Conservation (phyloP, 2,329 filamentous ascomycete species). For the Arthroderma uncinatum region DNA sequence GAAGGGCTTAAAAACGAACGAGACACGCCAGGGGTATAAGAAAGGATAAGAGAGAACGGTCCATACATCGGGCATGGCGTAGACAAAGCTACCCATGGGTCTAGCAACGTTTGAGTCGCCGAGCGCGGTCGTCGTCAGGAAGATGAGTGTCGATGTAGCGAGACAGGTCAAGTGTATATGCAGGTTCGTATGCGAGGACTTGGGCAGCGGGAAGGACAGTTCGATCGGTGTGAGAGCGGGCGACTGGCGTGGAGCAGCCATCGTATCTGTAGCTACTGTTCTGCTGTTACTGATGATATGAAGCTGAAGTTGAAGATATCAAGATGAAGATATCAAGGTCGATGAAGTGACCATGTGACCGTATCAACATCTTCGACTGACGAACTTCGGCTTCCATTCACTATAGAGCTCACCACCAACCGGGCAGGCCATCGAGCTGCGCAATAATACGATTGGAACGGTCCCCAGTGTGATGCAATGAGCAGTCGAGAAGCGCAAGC, state of each 20-base stretch:
- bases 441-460: neutral
- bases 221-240: slow-evolving; percentile 38
- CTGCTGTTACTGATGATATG: no score
- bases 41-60: neutral
- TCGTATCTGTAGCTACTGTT: neutral
- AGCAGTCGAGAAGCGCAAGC: neutral
- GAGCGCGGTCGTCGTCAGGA: slow-evolving; percentile 45
- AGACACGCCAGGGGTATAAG: slow-evolving; percentile 3
- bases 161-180: slow-evolving; percentile 49
- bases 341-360: neutral
- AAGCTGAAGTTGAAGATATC: neutral
- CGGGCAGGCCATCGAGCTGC: no score
- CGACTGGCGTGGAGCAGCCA: neutral
- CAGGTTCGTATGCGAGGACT: slow-evolving; percentile 45
- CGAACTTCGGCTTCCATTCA: no score
- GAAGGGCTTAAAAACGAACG: neutral
- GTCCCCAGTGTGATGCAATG: neutral
- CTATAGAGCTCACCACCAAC: no score
- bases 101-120: slow-evolving; percentile 34
- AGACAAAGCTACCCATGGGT: slow-evolving; percentile 79
- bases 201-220: slow-evolving; percentile 48
- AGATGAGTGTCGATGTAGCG: slow-evolving; percentile 43
- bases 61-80: slow-evolving; percentile 77
- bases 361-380: neutral
- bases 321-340: neutral